phyloP scores from a whole-genome alignment of 495 filamentous ascomycete genomes.

The Podospora didyma region DNA sequence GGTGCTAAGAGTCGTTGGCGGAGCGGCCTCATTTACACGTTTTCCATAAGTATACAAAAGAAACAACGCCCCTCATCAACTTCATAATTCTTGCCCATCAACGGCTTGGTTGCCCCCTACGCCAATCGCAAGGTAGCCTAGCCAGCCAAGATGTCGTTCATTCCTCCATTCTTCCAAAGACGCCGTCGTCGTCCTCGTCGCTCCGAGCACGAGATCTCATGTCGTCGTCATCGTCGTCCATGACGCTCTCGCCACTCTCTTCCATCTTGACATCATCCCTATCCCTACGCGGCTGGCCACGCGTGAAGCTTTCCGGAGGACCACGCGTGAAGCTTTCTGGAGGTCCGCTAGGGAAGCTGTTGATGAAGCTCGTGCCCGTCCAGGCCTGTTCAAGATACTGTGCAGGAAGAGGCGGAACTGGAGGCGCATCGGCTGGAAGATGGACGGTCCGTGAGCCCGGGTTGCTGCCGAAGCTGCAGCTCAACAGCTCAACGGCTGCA shows the following conservation, averaged over 20 bases:
- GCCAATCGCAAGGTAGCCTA: background rate
- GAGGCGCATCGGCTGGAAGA: conserved; percentile 73
- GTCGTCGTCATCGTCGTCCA: conserved; percentile 78
- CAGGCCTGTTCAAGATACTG: conserved; percentile 56
- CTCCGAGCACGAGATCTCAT: conserved; percentile 56
- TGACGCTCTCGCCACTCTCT: conserved; percentile 58
- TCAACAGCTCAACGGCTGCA: conserved; percentile 81
- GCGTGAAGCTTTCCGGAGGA: conserved; percentile 33
- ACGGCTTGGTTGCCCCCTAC: background rate
- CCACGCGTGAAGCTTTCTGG: conserved; percentile 40
- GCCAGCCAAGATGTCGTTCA: conserved; percentile 45
- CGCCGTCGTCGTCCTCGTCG: conserved; percentile 89
- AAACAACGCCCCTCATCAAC: conserved; percentile 20
- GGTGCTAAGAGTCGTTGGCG: conserved; percentile 55
- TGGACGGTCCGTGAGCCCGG: conserved; percentile 59
- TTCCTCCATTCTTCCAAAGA: conserved; percentile 96
- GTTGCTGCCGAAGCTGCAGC: conserved; percentile 83
- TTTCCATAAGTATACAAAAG: conserved; percentile 47
- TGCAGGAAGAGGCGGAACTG: conserved; percentile 78
- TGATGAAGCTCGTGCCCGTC: conserved; percentile 46
- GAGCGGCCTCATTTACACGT: conserved; percentile 47
- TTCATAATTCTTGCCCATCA: conserved; percentile 19
- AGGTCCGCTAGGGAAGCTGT: conserved; percentile 48
- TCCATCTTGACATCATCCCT: conserved; percentile 64
- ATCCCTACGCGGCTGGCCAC: conserved; percentile 37